Conservation (phyloP, 2,329 filamentous ascomycete genomes). For the Chaetomium strumarium region DNA sequence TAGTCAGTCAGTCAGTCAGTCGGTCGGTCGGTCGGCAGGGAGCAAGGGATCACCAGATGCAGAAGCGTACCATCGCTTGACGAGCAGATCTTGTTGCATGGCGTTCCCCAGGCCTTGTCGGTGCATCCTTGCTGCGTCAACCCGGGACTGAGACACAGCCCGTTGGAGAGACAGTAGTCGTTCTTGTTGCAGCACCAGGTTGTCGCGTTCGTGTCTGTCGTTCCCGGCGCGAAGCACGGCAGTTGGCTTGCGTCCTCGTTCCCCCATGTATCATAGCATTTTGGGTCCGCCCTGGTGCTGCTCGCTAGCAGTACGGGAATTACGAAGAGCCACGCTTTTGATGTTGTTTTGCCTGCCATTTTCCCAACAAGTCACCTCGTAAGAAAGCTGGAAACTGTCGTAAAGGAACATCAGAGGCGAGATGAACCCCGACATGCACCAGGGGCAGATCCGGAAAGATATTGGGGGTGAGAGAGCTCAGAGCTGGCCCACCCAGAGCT, state of each 20-base stretch:
- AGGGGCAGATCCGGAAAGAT: not conserved
- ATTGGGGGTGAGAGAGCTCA: not conserved
- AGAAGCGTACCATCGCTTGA: not conserved
- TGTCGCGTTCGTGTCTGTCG: conserved; percentile 5
- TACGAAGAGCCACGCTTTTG: not conserved
- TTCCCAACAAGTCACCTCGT: not conserved
- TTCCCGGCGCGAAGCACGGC: conserved; percentile 21
- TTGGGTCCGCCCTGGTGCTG: conserved; percentile 2
- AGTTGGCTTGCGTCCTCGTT: conserved; percentile 11
- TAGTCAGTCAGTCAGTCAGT: not conserved
- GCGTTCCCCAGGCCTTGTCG: conserved; percentile 23
- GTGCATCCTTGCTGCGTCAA: conserved; percentile 29
- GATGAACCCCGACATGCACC: not conserved
- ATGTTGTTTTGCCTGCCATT: conserved; percentile 1
- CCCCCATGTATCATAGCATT: conserved; percentile 21
- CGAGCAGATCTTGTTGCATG: conserved; percentile 25
- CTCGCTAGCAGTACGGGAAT: conserved; percentile 6
- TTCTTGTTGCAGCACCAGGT: conserved; percentile 25
- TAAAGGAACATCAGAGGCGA: not conserved
- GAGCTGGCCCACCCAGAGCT: not conserved
- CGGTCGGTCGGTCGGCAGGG: not conserved
- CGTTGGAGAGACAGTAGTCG: conserved; percentile 28
- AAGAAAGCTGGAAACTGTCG: not conserved
- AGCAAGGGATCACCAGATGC: not conserved
- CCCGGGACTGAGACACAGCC: conserved; percentile 27